Conservation (phyloP, 2,329 filamentous ascomycete species). For the Colletotrichum siamense region DNA sequence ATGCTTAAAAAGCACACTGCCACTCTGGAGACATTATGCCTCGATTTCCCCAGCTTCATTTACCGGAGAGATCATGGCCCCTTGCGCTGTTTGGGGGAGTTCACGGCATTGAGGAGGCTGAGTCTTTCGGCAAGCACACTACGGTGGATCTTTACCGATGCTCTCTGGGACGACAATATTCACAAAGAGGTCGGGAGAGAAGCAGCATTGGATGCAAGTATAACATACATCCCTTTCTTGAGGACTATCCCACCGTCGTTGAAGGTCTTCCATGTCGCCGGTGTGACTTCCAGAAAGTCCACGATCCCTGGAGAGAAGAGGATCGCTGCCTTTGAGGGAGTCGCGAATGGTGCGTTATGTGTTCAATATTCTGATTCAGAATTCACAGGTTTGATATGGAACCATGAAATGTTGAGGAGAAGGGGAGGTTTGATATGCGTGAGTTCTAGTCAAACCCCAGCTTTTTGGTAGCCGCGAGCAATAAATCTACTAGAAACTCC, state of each 20-base stretch:
- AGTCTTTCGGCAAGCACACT: neutral
- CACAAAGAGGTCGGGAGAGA: neutral
- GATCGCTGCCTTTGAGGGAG: neutral
- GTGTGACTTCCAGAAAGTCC: neutral
- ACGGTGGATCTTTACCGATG: neutral
- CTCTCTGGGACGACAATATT: neutral
- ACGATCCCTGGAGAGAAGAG: neutral
- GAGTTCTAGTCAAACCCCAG: accelerated
- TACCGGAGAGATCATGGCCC: neutral
- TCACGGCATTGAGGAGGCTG: neutral
- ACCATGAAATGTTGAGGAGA: neutral
- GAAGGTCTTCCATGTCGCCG: neutral
- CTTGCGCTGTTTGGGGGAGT: neutral
- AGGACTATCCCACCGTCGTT: neutral
- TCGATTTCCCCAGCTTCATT: neutral
- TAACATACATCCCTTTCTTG: neutral
- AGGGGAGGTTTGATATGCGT: neutral
- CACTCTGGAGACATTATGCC: neutral
- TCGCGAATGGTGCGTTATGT: neutral
- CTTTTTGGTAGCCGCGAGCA: neutral
- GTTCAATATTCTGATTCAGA: neutral
- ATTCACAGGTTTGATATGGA: neutral
- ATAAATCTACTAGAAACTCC: neutral
- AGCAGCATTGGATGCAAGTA: neutral
- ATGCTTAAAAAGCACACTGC: neutral